A percentile compares a stretch with the other conserved stretches of the same genome.
Conservation (phyloP, 2,329 filamentous ascomycete genomes). For the Ascochyta lentis region DNA sequence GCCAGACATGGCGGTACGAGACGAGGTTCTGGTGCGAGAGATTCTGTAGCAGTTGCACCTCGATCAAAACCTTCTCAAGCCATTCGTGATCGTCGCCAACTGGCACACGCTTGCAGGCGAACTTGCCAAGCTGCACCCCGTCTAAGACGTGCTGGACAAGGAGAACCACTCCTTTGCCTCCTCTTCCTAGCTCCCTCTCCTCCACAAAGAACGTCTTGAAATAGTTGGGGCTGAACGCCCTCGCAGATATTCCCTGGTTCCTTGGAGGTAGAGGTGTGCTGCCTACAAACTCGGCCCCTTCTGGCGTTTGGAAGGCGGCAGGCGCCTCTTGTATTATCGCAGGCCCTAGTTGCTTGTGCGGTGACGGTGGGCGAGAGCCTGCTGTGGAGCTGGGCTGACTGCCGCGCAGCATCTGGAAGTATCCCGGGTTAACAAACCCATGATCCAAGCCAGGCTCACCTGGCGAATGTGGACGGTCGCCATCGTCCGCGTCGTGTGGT, state of each 20-base stretch:
- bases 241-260: constrained; percentile 76
- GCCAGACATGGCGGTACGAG: constrained; percentile 96
- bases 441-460: constrained; percentile 53
- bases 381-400: constrained; percentile 61
- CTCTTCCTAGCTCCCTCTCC: constrained; percentile 82
- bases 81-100: constrained; percentile 92
- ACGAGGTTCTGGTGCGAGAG: constrained; percentile 95
- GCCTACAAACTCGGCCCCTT: constrained; percentile 58
- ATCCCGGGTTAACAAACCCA: constrained; percentile 85
- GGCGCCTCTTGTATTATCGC: constrained; percentile 32
- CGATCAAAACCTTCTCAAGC: constrained; percentile 92
- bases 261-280: constrained; percentile 51
- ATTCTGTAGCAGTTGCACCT: constrained; percentile 90
- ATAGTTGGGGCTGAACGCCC: constrained; percentile 90
- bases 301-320: constrained; percentile 49
- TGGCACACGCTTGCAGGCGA: constrained; percentile 95
- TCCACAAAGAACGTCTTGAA: constrained; percentile 94
- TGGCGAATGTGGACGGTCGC: constrained; percentile 41
- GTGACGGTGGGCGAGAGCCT: constrained; percentile 56
- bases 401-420: constrained; percentile 89
- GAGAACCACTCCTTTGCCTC: constrained; percentile 92
- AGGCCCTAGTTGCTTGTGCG: constrained; percentile 54
- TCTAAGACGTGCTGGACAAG: constrained; percentile 94
- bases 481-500: constrained; percentile 40
- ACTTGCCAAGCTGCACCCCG: constrained; percentile 84